These are phyloP conservation scores for Fusarium abutilonis DNA, from an alignment of 2,329 filamentous ascomycete genomes.

Conservation along the genomic window DNA sequence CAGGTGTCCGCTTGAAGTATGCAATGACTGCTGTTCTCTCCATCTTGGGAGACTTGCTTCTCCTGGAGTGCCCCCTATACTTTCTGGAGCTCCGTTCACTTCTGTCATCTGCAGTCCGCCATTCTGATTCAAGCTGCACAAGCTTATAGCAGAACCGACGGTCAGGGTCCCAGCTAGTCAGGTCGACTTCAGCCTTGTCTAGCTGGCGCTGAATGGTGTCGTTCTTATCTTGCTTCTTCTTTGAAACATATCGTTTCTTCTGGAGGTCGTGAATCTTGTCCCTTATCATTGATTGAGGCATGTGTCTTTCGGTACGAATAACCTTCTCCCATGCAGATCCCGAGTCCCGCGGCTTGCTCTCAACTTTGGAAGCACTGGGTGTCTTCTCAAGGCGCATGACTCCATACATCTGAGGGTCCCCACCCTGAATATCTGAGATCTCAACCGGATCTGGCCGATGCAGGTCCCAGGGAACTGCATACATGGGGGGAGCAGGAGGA, in stretches of 20 bases:
- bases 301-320: constrained; percentile 46
- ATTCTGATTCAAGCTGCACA: constrained; percentile 57
- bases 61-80: constrained; percentile 17
- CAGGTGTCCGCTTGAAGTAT: constrained; percentile 58
- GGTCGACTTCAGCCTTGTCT: constrained; percentile 50
- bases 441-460: constrained; percentile 32
- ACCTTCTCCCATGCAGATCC: constrained; percentile 56
- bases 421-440: constrained; percentile 52
- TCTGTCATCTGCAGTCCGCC: constrained; percentile 44
- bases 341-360: constrained; percentile 50
- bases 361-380: constrained; percentile 46
- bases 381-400: constrained; percentile 57
- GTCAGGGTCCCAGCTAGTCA: constrained; percentile 52
- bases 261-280: constrained; percentile 53
- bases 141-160: constrained; percentile 54
- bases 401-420: constrained; percentile 51
- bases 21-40: constrained; percentile 56
- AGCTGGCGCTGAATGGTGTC: constrained; percentile 55
- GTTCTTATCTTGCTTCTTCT: constrained; percentile 54
- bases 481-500: constrained; percentile 25
- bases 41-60: constrained; percentile 43
- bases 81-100: constrained; percentile 38
- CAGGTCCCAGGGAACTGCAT: constrained; percentile 30
- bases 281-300: constrained; percentile 52
- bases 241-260: constrained; percentile 44